Evolutionary conservation across 106 monocot genomes (phyloP), one percentile per base, ranked within the genome.

Genomic region (Agapanthus africanus): DNA sequence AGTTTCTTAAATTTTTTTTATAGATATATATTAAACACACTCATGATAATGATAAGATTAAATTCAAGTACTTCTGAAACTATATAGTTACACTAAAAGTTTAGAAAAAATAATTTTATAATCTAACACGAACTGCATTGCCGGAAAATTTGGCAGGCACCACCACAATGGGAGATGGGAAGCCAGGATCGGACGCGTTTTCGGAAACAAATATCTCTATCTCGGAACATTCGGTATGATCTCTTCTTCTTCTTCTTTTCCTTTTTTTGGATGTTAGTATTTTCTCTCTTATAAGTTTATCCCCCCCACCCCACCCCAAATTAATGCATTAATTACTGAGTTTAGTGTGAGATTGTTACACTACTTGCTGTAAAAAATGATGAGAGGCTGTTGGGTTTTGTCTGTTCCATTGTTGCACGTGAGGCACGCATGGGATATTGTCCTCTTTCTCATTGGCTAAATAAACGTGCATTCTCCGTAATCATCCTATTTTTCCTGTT

Each of bases 161-260:
- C 88, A 93, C 23, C 93, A 88, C 52, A 93, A 93, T 51, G 93
- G 88, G 30, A 73, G 88, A 72, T 93, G 93, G 93, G 93, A 93
- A 65, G 93, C 93, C 1, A 67, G 93, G 67, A 88, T 93, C 57
- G 93, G 93, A 15, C 46, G 93, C 11, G 88, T 93, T 6, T 74
- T 78, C 1, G 93, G 88, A 54, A 93, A 93, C 77, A 93, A 88
- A 40, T 93, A 93, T 32, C 76, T 93, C 21, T 93, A 93, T 38
- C 73, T 93, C 28, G 93, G 93, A 68, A 93, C 93, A 5, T 93
- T 78, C 41, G 76, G 88, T 93, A 79, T 36, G 26, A 38, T 22
- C 10, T 62, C 35, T 63, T 19, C 7, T 6, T 68, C 13, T 30
- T 35, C 37, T 33, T n/a, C 69, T 40, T 50, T 56, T 63, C 28